phyloP scores from a whole-genome alignment of 345 rosid genomes.

The Citrus sinensis region DVS_A1.0 CM039167.1:2729501-2730000 shows the following conservation, averaged over 20 bases:
- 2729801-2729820: slow-evolving; percentile 68
- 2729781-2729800: slow-evolving; percentile 72
- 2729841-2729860: slow-evolving; percentile 29
- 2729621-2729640: slow-evolving; percentile 52
- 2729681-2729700: slow-evolving; percentile 63
- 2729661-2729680: slow-evolving; percentile 42
- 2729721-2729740: slow-evolving; percentile 92
- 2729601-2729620: slow-evolving; percentile 49
- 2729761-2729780: slow-evolving; percentile 76
- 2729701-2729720: slow-evolving; percentile 76
- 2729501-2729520: slow-evolving; percentile 57
- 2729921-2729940: slow-evolving; percentile 42
- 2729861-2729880: slow-evolving; percentile 22
- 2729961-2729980: slow-evolving; percentile 39
- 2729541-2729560: slow-evolving; percentile 80
- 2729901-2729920: slow-evolving; percentile 27
- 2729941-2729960: slow-evolving; percentile 41
- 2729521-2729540: slow-evolving; percentile 66
- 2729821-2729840: slow-evolving; percentile 35
- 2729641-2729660: slow-evolving; percentile 45
- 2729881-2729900: slow-evolving; percentile 22
- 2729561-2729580: slow-evolving; percentile 52
- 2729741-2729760: slow-evolving; percentile 66
- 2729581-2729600: slow-evolving; percentile 51
- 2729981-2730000: slow-evolving; percentile 50